Base-by-base conservation (phyloP, 176 grass and related monocot species). In the Ampelocalamus luodianensis region DNA sequence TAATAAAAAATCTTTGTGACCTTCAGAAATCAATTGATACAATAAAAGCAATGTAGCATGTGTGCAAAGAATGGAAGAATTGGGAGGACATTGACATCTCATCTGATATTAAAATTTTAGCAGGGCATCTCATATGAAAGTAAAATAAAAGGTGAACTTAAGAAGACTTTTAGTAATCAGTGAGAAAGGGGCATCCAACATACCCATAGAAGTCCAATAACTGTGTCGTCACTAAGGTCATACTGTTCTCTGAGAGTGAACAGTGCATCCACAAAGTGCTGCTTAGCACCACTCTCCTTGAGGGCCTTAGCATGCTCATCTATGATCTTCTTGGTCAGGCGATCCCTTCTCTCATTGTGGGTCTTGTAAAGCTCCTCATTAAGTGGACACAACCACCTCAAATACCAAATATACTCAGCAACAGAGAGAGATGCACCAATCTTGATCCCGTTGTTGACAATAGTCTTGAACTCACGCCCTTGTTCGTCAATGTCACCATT, bases 191-290 rank as follows among this genome's bases (percentile, higher is more conserved):
- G 10, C n/a, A 36, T 74, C 1, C 23, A 34, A 88, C 85, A 51
- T 87, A 95, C 93, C 93, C 93, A 95, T 50, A 95, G 90, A 82
- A 95, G 93, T 81, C 93, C 93, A 10, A 95, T 87, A 72, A 95
- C 89, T 6, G 88, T 95, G 71, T 92, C 88, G 10, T 95, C 93
- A 23, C 88, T 95, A 34, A 95, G 93, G 48, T 92, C 90, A 74
- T 95, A 95, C 62, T 95, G 83, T 49, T 90, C 60, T 50, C 85
- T 92, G 71, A 95, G 85, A 70, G 90, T 95, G 49, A 95, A 90
- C 9, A 95, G 55, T 37, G 93, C 88, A 85, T 95, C 93, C 24
- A 95, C 93, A 66, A 95, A 95, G 63, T 95, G 93, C 69, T 95
- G 88, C 80, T 95, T 92, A 8, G 88, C 90, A 63, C 90, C 90